A percentile compares a stretch with the other conserved stretches of the same genome.
Evolutionary conservation across 1,139 yeast species (phyloP).

Genomic region (Magnusiomyces magnusii): DNA sequence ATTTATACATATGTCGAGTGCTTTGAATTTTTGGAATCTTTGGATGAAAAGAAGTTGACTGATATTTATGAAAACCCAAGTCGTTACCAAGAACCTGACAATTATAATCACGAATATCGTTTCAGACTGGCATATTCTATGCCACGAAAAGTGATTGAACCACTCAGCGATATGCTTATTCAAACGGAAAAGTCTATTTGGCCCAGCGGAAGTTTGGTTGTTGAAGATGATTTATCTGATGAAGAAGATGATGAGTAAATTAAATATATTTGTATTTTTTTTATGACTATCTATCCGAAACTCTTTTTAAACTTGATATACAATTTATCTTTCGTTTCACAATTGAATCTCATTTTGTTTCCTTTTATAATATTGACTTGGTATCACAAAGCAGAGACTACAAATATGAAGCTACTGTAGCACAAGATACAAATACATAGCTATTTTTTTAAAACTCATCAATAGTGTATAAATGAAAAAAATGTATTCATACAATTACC

Average conservation of each 20-base stretch:
- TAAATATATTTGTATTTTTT: neutral
- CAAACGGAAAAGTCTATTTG: constrained; percentile 41
- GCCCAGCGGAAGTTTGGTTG: constrained; percentile 55
- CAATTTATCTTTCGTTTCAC: too few species aligned
- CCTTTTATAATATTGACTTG: too few species aligned
- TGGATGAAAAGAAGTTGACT: neutral
- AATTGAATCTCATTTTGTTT: too few species aligned
- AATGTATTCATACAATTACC: too few species aligned
- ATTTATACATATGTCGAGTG: constrained; percentile 59
- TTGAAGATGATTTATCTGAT: constrained; percentile 39
- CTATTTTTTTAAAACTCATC: too few species aligned
- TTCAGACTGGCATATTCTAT: constrained; percentile 49
- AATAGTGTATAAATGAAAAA: too few species aligned
- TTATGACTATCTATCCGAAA: neutral
- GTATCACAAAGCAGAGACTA: too few species aligned
- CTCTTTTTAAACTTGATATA: neutral
- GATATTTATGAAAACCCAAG: neutral
- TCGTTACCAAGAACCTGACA: constrained; percentile 30
- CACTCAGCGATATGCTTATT: constrained; percentile 29
- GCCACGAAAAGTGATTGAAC: constrained; percentile 45
- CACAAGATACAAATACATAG: too few species aligned
- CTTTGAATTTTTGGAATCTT: constrained; percentile 22
- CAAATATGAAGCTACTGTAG: too few species aligned
- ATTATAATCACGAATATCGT: constrained; percentile 39
- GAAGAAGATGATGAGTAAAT: constrained; percentile 18